Base-by-base conservation (phyloP, 139 green algal species). In the Asterochloris sp. region DNA sequence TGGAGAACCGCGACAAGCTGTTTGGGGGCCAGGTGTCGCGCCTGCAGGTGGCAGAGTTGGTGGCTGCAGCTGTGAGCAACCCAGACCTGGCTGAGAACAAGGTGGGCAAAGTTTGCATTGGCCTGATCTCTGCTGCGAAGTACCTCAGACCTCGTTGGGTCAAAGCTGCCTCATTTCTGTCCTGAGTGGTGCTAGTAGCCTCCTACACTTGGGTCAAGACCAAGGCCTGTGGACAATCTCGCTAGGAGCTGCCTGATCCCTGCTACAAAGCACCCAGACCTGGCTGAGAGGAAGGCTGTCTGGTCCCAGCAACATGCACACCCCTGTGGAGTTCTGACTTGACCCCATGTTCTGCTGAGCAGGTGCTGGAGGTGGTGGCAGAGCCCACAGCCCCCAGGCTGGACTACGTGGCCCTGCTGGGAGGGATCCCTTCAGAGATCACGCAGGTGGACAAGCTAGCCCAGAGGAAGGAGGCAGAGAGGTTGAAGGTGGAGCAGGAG, bases 31-130 rank as follows among this genome's bases (percentile, higher is more conserved):
- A 92, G 83, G 93, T 98, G 11, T 95, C 91, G 0, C 83, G 93
- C 16, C 85, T 96, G 81, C 93, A 98, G 88, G 92, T 98, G 69
- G 95, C 96, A 17, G 94, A 98, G 91, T 85, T 98, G 76, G 85
- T 98, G 19, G 89, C 85, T 4, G 85, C 91, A 0, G 78, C 85
- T 19, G 75, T 96, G 26, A 62, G 68, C 54, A 89, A 86, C 76
- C 87, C 90, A 17, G 87, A 88, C 0, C 77, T 93, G 13, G 85
- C 91, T 0, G 83, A 89, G 21, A 97, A 98, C 92, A 98, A 98
- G 93, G 83, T 82, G 38, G 23, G 76, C 19, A 6, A 54, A 28
- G 1, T 19, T 6, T 76, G 69, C 69, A 54, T 12, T 27, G 23
- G 12, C 15, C 21, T 26, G 21, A 26, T 75, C 15, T 9, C 19